These are phyloP conservation scores for Hypoxylon fuscum DNA, from an alignment of 495 filamentous ascomycete species.

Conservation along the genomic window DNA sequence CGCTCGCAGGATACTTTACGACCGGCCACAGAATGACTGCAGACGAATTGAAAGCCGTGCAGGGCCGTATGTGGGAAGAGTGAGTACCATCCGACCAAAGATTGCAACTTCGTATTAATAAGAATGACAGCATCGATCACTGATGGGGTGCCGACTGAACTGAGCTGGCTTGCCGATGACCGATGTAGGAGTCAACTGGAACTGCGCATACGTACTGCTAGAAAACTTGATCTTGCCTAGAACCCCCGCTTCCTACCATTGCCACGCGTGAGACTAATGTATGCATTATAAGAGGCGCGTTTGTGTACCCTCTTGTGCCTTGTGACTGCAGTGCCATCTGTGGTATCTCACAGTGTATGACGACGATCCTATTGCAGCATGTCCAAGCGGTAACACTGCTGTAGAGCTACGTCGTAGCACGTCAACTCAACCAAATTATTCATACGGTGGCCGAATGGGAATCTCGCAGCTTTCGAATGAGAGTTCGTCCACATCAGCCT, in stretches of 20 bases:
- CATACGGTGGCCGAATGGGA: slow-evolving; percentile 9
- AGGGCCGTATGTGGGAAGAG: slow-evolving; percentile 94
- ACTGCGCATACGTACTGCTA: slow-evolving; percentile 23
- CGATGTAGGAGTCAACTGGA: slow-evolving; percentile 30
- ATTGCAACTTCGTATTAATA: slow-evolving; percentile 37
- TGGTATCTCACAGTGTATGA: slow-evolving; percentile 29
- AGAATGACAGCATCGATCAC: slow-evolving; percentile 57
- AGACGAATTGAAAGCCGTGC: slow-evolving; percentile 84
- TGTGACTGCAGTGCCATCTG: slow-evolving; percentile 36
- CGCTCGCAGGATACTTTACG: slow-evolving; percentile 72
- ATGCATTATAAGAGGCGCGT: slow-evolving; percentile 33
- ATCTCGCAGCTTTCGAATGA: slow-evolving; percentile 36
- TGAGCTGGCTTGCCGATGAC: slow-evolving; percentile 24
- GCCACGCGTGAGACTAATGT: slow-evolving; percentile 43
- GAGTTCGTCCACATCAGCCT: slow-evolving; percentile 36
- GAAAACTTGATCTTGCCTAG: slow-evolving; percentile 36
- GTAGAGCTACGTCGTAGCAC: slow-evolving; percentile 29
- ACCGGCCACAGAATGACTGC: slow-evolving; percentile 88
- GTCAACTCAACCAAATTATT: slow-evolving; percentile 28
- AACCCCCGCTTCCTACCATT: slow-evolving; percentile 37
- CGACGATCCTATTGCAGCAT: slow-evolving; percentile 39
- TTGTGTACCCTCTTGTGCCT: slow-evolving; percentile 28
- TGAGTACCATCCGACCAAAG: slow-evolving; percentile 48
- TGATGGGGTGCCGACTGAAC: slow-evolving; percentile 34
- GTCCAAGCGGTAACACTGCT: slow-evolving; percentile 35